Evolutionary conservation across 495 filamentous ascomycete genomes (phyloP), one percentile per base, ranked within the genome.

Genomic region (Lophiostoma macrostomum): DNA sequence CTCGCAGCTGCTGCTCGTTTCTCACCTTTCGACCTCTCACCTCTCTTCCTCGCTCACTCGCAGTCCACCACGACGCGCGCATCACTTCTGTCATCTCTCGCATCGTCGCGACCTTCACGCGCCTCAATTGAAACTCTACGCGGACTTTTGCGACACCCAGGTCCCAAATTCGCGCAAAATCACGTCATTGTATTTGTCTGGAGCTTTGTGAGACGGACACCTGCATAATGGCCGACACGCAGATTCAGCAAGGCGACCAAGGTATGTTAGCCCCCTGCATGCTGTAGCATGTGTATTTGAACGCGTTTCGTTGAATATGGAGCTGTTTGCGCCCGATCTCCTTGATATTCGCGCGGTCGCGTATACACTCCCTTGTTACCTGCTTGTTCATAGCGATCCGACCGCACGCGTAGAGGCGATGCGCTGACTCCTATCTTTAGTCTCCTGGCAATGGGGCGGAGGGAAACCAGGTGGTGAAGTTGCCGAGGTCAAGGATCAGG

Each of bases 371-470:
- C n/a, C n/a, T n/a, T n/a, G n/a, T n/a, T n/a, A n/a, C n/a, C n/a
- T n/a, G n/a, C n/a, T n/a, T n/a, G n/a, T n/a, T n/a, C n/a, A n/a
- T n/a, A n/a, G n/a, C n/a, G n/a, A n/a, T 4, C n/a, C 18, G 22
- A 3, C 18, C 8, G 27, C 3, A 14, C 28, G 14, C n/a, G 11
- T 4, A 3, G 36, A n/a, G 28, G n/a, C 36, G n/a, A 36, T 22
- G 14, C 43, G 24, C 28, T 20, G 28, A 35, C 36, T 23, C 19
- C 22, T 47, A 10, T 25, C 24, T 19, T 23, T 36, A 83, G 82
- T 82, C 50, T 79, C 79, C 16, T 82, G 79, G 80, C 70, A 73
- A 53, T 84, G 77, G 77, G 69, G 70, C 44, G 71, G 71, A 13
- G 71, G 73, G 18, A 61, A 73, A 19, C 80, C 80, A 2, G 69